Percentiles rank a stretch among this genome's conserved stretches.
phyloP scores from a whole-genome alignment of 1,139 yeast genomes.

The Candida tropicalis region DNA sequence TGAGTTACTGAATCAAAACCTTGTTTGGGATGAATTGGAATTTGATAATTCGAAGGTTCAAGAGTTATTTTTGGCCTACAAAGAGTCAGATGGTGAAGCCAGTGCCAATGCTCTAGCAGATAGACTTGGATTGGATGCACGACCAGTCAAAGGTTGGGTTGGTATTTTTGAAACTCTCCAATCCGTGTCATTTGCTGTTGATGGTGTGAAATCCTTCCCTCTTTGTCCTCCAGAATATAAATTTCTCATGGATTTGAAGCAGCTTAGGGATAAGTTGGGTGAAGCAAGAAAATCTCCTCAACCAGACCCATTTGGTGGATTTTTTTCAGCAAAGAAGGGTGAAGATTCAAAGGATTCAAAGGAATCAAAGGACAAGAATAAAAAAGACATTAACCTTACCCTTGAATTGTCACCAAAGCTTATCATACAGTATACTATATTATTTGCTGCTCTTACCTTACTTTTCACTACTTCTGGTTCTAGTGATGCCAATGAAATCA shows the following conservation, averaged over 20 bases:
- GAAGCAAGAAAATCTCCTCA: conserved; percentile 1
- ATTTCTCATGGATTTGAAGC: conserved; percentile 9
- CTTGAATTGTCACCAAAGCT: conserved; percentile 29
- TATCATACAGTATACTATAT: conserved; percentile 26
- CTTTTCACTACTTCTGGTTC: conserved; percentile 17
- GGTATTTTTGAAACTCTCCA: conserved; percentile 32
- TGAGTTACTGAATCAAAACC: conserved; percentile 32
- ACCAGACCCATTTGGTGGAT: conserved; percentile 4
- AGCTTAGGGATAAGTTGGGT: conserved; percentile 4
- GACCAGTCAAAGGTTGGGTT: conserved; percentile 34
- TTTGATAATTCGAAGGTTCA: conserved; percentile 29
- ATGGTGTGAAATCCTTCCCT: conserved; percentile 26
- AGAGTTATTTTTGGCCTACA: conserved; percentile 24
- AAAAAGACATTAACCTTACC: conserved; percentile 20
- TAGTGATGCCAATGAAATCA: conserved; percentile 33
- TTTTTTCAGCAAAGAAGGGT: conserved; percentile 6
- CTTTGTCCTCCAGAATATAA: conserved; percentile 36
- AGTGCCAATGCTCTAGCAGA: conserved; percentile 17
- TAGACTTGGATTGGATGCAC: conserved; percentile 19
- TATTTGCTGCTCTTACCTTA: conserved; percentile 28
- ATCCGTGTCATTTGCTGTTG: conserved; percentile 32
- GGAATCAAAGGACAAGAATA: conserved; percentile 12
- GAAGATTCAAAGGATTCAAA: conserved; percentile 8
- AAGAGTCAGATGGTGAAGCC: conserved; percentile 15
- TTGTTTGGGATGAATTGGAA: conserved; percentile 33